A percentile compares a stretch with the other conserved stretches of the same genome.
Evolutionary conservation across 2,329 filamentous ascomycete genomes (phyloP).

Genomic region (Periconia digitata): DNA sequence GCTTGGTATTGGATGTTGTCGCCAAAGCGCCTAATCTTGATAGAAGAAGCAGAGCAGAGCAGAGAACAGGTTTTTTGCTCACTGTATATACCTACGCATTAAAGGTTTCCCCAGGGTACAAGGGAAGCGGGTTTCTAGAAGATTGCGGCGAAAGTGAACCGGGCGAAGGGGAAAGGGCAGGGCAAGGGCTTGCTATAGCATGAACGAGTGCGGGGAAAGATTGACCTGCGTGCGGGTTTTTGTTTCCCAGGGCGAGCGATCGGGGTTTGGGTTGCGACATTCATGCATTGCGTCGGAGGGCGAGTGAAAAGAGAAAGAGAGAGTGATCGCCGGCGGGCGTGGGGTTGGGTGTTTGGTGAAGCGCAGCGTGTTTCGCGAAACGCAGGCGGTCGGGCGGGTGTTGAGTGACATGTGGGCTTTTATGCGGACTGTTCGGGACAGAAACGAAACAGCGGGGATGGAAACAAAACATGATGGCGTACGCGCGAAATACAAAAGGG

Average conservation of each 20-base stretch:
- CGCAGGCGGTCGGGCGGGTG: background rate
- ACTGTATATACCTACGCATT: too few species aligned
- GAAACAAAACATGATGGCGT: background rate
- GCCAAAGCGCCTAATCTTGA: too few species aligned
- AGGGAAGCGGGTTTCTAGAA: background rate
- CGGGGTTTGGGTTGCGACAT: background rate
- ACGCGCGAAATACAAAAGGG: background rate
- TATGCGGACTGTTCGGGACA: background rate
- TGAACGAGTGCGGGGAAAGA: background rate
- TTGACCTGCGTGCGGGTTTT: too few species aligned
- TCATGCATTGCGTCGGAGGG: background rate
- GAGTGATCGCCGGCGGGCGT: background rate
- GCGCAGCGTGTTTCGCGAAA: background rate
- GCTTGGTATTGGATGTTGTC: too few species aligned
- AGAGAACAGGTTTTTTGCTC: too few species aligned
- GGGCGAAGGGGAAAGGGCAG: background rate
- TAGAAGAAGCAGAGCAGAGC: too few species aligned
- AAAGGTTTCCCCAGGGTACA: too few species aligned
- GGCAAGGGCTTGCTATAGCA: background rate
- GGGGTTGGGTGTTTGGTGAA: background rate
- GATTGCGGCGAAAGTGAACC: too few species aligned
- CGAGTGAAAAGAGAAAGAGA: background rate
- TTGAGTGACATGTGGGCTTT: background rate
- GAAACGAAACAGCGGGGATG: background rate
- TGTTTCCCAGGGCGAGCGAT: too few species aligned